Conservation (phyloP, 2,329 filamentous ascomycete genomes). For the Catunica adiposa region DNA sequence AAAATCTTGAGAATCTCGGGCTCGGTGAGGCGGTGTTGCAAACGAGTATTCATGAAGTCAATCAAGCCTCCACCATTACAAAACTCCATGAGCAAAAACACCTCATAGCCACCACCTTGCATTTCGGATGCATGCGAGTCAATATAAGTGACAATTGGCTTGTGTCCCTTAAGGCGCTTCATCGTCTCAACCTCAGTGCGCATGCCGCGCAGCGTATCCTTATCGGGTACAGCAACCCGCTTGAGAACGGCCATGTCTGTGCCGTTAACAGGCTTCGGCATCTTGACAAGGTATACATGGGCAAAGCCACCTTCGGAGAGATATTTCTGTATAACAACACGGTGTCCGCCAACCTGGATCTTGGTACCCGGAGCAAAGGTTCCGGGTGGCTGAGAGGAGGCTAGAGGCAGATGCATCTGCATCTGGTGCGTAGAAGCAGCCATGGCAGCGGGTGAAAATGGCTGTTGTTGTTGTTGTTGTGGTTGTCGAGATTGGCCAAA, state of each 20-base stretch:
- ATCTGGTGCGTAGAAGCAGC: slow-evolving; percentile 12
- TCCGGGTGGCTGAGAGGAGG: slow-evolving; percentile 46
- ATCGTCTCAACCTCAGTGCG: slow-evolving; percentile 97
- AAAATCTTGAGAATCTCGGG: slow-evolving; percentile 97
- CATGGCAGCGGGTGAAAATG: slow-evolving; percentile 6
- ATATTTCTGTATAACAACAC: slow-evolving; percentile 90
- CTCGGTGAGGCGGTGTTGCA: slow-evolving; percentile 92
- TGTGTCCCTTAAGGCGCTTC: slow-evolving; percentile 97
- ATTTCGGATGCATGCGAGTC: slow-evolving; percentile 95
- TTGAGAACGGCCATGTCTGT: slow-evolving; percentile 77
- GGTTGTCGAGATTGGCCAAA: slow-evolving; percentile 2
- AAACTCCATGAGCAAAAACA: slow-evolving; percentile 96
- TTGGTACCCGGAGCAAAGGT: slow-evolving; percentile 90
- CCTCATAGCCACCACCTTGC: slow-evolving; percentile 85
- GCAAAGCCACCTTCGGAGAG: slow-evolving; percentile 96
- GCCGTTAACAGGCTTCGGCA: slow-evolving; percentile 60
- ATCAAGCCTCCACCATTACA: slow-evolving; percentile 90
- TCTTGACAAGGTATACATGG: slow-evolving; percentile 89
- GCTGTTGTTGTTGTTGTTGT: slow-evolving; percentile 5
- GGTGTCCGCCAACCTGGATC: slow-evolving; percentile 85
- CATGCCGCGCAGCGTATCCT: slow-evolving; percentile 87
- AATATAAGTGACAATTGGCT: slow-evolving; percentile 92
- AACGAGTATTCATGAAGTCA: slow-evolving; percentile 97
- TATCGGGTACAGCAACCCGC: slow-evolving; percentile 90
- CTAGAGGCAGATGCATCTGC: slow-evolving; percentile 20